Conservation (phyloP, 2,329 filamentous ascomycete species). For the Verticillium longisporum region DNA sequence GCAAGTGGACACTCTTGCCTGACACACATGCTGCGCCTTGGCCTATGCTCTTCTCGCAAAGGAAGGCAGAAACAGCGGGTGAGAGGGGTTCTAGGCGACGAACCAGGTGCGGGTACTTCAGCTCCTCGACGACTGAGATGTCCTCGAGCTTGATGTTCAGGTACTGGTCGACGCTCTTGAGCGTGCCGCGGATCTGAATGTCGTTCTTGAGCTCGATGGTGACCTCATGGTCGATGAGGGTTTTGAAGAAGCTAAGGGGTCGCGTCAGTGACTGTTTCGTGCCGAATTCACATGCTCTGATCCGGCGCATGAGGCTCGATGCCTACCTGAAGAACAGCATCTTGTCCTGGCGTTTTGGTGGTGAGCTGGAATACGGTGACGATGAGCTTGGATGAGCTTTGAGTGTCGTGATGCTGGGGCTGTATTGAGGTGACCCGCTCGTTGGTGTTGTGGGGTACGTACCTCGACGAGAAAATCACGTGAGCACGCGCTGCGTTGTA, state of each 20-base stretch:
- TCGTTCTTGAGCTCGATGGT: constrained; percentile 99
- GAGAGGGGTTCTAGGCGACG: constrained; percentile 12
- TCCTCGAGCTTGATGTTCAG: constrained; percentile 99
- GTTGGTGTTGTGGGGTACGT: neutral
- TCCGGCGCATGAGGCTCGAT: neutral
- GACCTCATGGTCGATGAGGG: constrained; percentile 92
- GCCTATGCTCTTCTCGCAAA: too few species aligned
- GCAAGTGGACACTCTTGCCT: neutral
- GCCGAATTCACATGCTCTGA: neutral
- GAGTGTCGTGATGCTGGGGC: neutral
- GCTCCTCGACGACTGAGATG: constrained; percentile 84
- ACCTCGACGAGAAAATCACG: neutral
- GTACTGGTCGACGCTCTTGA: constrained; percentile 98
- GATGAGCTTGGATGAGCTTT: neutral
- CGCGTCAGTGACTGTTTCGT: neutral
- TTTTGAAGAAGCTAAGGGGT: constrained; percentile 83
- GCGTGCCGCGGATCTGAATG: constrained; percentile 88
- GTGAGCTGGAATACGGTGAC: neutral
- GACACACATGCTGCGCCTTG: too few species aligned
- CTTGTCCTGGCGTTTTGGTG: constrained; percentile 11
- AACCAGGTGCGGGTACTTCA: constrained; percentile 91
- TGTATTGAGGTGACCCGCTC: neutral
- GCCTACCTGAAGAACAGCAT: constrained; percentile 40
- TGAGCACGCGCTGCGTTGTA: neutral
- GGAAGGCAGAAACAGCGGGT: neutral